Percentiles rank a stretch among this genome's conserved stretches.
Conservation (phyloP, 768 basidiomycete species). For the Crassisporium funariophilum region DNA sequence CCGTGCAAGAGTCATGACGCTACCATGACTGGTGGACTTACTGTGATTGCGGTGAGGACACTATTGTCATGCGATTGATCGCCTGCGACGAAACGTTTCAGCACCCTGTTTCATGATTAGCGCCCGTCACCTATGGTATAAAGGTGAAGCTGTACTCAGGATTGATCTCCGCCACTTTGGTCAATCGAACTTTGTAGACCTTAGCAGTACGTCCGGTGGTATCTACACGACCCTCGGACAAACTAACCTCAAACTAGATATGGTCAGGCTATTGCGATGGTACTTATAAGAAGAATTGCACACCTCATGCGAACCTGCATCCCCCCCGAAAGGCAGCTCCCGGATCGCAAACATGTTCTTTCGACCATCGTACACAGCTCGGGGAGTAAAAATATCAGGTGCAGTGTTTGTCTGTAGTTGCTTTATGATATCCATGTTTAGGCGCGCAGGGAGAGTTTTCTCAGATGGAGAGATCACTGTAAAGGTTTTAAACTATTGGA, state of each 20-base stretch:
- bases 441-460: conserved; percentile 62
- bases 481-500: conserved; percentile 1
- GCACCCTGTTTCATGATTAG: conserved; percentile 44
- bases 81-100: conserved; percentile 63
- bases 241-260: conserved; percentile 61
- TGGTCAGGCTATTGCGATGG: no score
- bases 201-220: conserved; percentile 51
- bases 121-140: not conserved
- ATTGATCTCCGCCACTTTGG: conserved; percentile 51
- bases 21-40: conserved; percentile 35
- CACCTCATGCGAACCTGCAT: conserved; percentile 53
- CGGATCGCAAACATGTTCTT: conserved; percentile 73
- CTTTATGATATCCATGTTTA: conserved; percentile 73
- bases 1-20: not conserved
- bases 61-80: conserved; percentile 67
- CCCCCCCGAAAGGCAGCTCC: conserved; percentile 59
- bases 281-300: no score
- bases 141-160: conserved; percentile 26
- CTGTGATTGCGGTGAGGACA: conserved; percentile 66
- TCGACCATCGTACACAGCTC: conserved; percentile 75
- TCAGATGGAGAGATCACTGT: conserved; percentile 69
- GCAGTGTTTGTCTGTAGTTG: conserved; percentile 59
- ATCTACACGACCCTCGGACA: conserved; percentile 40
- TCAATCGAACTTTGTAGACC: conserved; percentile 66
- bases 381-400: conserved; percentile 71